These are phyloP conservation scores for Solidago caesia DNA, from an alignment of 129 eudicot species.

Conservation along the genomic window DNA sequence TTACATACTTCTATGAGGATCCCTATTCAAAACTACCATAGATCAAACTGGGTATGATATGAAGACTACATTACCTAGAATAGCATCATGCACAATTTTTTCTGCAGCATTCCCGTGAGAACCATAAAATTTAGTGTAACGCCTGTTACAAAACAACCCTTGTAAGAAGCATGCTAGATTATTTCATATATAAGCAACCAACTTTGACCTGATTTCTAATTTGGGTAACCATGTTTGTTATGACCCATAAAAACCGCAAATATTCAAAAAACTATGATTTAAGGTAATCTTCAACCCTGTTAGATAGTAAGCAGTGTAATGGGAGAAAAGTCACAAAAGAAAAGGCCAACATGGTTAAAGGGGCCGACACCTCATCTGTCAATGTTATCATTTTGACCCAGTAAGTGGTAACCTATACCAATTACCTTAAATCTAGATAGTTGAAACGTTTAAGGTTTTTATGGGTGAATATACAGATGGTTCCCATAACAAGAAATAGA, in stretches of 20 bases:
- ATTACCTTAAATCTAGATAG: no score
- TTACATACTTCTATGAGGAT: not conserved
- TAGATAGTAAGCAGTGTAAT: not conserved
- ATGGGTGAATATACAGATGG: not conserved
- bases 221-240: not conserved
- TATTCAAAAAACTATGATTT: not conserved
- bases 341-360: not conserved
- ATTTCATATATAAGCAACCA: not conserved
- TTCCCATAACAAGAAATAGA: not conserved
- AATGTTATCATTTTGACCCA: no score
- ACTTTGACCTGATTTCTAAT: not conserved
- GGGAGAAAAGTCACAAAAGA: no score
- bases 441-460: no score
- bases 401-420: no score
- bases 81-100: conserved; percentile 83
- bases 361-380: not conserved
- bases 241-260: not conserved
- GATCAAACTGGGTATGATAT: not conserved
- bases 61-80: conserved; percentile 51
- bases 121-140: conserved; percentile 89
- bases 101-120: conserved; percentile 65
- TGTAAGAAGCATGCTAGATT: conserved; percentile 27
- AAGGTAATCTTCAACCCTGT: not conserved
- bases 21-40: not conserved
- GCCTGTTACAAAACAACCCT: conserved; percentile 44